Evolutionary conservation across 345 rosid species (phyloP), one percentile per base, ranked within the genome.

Genomic region (Eucalyptus leucophloia): DNA sequence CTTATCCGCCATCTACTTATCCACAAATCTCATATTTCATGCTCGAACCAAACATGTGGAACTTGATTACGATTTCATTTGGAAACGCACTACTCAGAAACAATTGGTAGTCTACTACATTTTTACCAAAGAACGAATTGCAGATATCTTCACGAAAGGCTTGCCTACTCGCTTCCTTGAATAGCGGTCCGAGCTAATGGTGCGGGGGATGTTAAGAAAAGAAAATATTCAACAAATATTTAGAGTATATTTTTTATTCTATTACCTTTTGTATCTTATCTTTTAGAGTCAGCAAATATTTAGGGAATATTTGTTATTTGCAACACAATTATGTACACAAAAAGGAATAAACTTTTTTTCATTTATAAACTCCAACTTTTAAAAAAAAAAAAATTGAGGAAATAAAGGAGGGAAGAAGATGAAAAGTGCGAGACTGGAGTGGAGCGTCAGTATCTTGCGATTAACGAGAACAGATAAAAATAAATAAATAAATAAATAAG

Each of bases 401-500:
- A 18, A 51, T 1, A 51, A 7, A 51, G 54, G 23, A 51, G 54
- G 54, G 2, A 51, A 51, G 54, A 51, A 51, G 54, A 51, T 51
- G 54, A 51, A 51, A 51, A 18, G 2, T 51, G 4, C 23, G 54
- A 51, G 54, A 50, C 21, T 50, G 54, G 54, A 50, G 53, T 50
- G 19, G 54, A 17, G 54, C 54, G 54, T 7, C 1, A 51, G 54
- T 51, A 51, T 51, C 54, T 51, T 51, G 54, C 4, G 54, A 51
- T 51, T 51, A 51, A 51, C 0, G 9, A 17, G 21, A 51, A 51
- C 23, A 51, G 1, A 17, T 7, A 50, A 50, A 6, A 16, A 15
- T 4, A 5, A 49, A 14, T 0, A 45, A 45, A 45, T n/a, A 49
- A 15, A 49, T 0, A 16, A 50, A 17, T 1, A 51, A 17, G 54